Conservation (phyloP, 305 asterid genomes). For the Andrographis paniculata region DNA sequence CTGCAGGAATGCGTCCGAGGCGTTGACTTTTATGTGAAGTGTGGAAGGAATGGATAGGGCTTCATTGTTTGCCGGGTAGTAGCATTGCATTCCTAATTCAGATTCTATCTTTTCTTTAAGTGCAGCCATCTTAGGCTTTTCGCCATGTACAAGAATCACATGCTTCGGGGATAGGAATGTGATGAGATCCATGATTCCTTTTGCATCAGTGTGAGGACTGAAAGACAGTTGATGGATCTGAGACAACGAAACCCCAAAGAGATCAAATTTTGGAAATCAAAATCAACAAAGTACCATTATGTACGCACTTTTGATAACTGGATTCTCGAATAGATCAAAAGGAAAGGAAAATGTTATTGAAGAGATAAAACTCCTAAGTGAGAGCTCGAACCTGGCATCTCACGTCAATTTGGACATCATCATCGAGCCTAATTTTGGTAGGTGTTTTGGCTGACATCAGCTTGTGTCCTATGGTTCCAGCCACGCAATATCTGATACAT, state of each 20-base stretch:
- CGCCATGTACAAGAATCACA: slow-evolving; percentile 88
- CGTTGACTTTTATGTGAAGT: slow-evolving; percentile 42
- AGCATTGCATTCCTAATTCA: slow-evolving; percentile 56
- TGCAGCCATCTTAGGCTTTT: slow-evolving; percentile 69
- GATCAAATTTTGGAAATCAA: not conserved
- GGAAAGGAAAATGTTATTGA: not conserved
- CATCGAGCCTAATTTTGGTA: slow-evolving; percentile 47
- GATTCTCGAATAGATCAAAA: not conserved
- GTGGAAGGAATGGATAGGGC: slow-evolving; percentile 44
- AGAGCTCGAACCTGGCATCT: slow-evolving; percentile 70
- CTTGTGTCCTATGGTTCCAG: slow-evolving; percentile 76
- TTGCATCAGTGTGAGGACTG: slow-evolving; percentile 93
- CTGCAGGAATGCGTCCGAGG: slow-evolving; percentile 47
- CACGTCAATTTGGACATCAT: slow-evolving; percentile 58
- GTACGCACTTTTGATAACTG: too few species aligned
- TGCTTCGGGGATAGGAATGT: slow-evolving; percentile 85
- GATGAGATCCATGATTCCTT: slow-evolving; percentile 87
- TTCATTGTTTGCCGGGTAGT: slow-evolving; percentile 73
- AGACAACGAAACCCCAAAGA: not conserved
- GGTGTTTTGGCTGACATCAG: slow-evolving; percentile 75
- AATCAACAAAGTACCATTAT: too few species aligned
- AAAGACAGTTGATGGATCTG: slow-evolving; percentile 89
- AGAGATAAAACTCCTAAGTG: not conserved
- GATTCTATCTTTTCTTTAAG: slow-evolving; percentile 53
- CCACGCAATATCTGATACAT: slow-evolving; percentile 59